These are phyloP conservation scores for Stemphylium beticola DNA, from an alignment of 2,329 filamentous ascomycete genomes.

Conservation along the genomic window DNA sequence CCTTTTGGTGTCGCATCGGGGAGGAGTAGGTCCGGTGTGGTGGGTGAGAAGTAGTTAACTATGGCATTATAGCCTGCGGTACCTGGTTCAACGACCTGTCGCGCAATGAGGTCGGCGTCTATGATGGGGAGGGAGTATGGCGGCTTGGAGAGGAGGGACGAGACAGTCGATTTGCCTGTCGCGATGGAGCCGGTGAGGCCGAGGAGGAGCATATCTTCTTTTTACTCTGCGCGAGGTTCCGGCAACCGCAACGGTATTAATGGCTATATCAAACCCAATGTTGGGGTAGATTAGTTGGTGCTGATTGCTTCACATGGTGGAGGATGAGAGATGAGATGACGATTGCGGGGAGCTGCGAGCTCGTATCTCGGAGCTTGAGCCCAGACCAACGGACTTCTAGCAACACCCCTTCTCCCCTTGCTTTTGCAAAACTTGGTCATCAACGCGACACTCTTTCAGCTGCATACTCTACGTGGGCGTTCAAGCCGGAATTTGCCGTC, in stretches of 20 bases:
- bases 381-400: neutral
- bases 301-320: constrained; percentile 8
- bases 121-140: constrained; percentile 90
- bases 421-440: neutral
- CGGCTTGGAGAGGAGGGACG: constrained; percentile 75
- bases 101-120: constrained; percentile 91
- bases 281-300: neutral
- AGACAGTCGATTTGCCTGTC: constrained; percentile 97
- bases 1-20: constrained; percentile 65
- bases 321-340: constrained; percentile 12
- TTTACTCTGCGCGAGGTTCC: neutral
- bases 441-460: no score
- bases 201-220: constrained; percentile 80
- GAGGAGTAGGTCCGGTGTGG: constrained; percentile 84
- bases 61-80: constrained; percentile 84
- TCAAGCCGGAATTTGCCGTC: no score
- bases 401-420: neutral
- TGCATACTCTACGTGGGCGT: no score
- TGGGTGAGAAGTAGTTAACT: constrained; percentile 77
- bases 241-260: neutral
- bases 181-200: constrained; percentile 97
- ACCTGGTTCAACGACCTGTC: constrained; percentile 92
- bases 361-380: constrained; percentile 17
- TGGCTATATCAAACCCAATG: neutral
- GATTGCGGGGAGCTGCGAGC: constrained; percentile 15